These are phyloP conservation scores for Bryoerythrophyllum caledonicum DNA, from an alignment of 225 moss, liverwort and hornwort species.

Conservation along the genomic window DNA sequence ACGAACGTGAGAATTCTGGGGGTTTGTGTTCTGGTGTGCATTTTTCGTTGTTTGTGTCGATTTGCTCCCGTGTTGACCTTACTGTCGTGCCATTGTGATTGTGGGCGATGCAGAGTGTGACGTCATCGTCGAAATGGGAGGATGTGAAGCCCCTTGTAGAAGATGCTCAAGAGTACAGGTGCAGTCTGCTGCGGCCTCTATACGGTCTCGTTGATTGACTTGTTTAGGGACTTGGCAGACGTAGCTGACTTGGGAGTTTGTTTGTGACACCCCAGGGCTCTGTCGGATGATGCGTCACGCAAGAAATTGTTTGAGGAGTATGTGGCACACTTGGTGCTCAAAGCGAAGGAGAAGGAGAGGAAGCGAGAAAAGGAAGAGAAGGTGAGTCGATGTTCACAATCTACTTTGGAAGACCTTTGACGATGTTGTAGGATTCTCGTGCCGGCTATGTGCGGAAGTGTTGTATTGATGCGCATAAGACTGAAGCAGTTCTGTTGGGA, in stretches of 20 bases:
- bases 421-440: background rate
- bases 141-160: constrained; percentile 76
- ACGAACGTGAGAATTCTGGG: background rate
- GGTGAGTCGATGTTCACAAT: constrained; percentile 41
- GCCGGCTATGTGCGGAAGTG: background rate
- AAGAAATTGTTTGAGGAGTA: constrained; percentile 93
- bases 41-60: background rate
- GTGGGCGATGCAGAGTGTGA: constrained; percentile 55
- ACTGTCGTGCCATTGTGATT: background rate
- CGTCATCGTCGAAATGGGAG: constrained; percentile 88
- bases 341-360: constrained; percentile 91
- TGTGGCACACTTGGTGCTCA: constrained; percentile 75
- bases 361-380: constrained; percentile 99
- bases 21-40: background rate
- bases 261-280: constrained; percentile 50
- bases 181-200: background rate
- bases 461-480: background rate
- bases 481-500: background rate
- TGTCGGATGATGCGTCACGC: constrained; percentile 70
- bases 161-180: constrained; percentile 86
- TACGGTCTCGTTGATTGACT: background rate
- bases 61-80: background rate
- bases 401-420: background rate
- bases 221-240: background rate
- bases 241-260: constrained; percentile 20